A percentile compares a stretch with the other conserved stretches of the same genome.
Evolutionary conservation across 495 filamentous ascomycete genomes (phyloP).

Genomic region (Xylaria intraflava): DNA sequence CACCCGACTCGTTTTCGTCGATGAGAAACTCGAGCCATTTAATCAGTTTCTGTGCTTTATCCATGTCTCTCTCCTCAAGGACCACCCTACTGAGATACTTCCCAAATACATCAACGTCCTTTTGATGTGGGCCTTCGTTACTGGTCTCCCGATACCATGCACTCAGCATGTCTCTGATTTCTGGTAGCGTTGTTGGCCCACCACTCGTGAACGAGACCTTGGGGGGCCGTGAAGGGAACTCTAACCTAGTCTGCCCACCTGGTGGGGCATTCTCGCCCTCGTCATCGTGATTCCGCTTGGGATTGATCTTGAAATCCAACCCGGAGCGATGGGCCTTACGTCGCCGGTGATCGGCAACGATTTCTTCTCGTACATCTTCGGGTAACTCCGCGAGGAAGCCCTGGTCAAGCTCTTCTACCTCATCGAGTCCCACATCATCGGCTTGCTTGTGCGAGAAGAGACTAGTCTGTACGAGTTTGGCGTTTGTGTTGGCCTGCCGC

Average conservation of each 20-base stretch:
- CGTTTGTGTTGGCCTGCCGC: conserved; percentile 34
- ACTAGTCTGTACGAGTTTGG: conserved; percentile 57
- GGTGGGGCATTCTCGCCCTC: conserved; percentile 3
- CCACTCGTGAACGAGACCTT: conserved; percentile 27
- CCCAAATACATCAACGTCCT: conserved; percentile 67
- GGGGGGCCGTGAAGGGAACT: conserved; percentile 29
- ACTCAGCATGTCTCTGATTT: conserved; percentile 41
- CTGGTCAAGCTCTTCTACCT: conserved; percentile 48
- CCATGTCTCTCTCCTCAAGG: conserved; percentile 64
- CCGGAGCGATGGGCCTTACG: conserved; percentile 35
- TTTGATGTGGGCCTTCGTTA: conserved; percentile 62
- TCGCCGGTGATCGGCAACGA: conserved; percentile 64
- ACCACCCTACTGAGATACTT: conserved; percentile 65
- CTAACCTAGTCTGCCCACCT: conserved; percentile 28
- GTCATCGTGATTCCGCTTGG: conserved; percentile 8
- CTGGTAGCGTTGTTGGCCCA: conserved; percentile 16
- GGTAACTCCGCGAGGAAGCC: conserved; percentile 77
- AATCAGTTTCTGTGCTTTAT: conserved; percentile 60
- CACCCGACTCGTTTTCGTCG: conserved; percentile 38
- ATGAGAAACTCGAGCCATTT: conserved; percentile 70
- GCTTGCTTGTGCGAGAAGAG: conserved; percentile 44
- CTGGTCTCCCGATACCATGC: conserved; percentile 63
- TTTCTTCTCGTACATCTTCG: conserved; percentile 69
- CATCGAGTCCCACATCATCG: conserved; percentile 10
- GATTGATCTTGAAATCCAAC: conserved; percentile 18